Percentiles rank a stretch among this genome's conserved stretches.
Evolutionary conservation across 2,329 filamentous ascomycete genomes (phyloP).

Genomic region (Proliferodiscus dingleyae): DNA sequence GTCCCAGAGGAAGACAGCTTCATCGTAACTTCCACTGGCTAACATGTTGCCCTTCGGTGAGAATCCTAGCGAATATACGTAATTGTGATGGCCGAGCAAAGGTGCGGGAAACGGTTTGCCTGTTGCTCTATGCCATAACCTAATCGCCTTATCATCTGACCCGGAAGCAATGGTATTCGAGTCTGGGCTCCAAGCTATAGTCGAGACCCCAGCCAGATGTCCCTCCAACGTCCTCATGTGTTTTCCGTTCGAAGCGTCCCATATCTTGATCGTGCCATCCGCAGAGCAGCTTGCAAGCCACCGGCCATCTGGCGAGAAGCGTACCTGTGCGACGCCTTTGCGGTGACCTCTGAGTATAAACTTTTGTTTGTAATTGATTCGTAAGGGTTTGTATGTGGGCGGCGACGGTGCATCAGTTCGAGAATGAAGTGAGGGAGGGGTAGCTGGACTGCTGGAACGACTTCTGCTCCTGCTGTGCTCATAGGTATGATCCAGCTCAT

Average conservation of each 20-base stretch:
- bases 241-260: constrained; percentile 72
- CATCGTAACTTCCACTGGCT: constrained; percentile 91
- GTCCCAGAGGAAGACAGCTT: constrained; percentile 96
- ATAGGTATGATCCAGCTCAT: constrained; percentile 28
- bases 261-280: constrained; percentile 87
- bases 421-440: constrained; percentile 24
- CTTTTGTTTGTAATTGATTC: constrained; percentile 45
- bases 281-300: constrained; percentile 90
- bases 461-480: constrained; percentile 18
- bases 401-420: constrained; percentile 18
- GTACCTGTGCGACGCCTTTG: constrained; percentile 75
- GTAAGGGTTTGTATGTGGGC: constrained; percentile 22
- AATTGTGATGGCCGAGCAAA: constrained; percentile 88
- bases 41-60: constrained; percentile 98
- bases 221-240: constrained; percentile 87
- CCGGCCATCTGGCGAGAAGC: constrained; percentile 83
- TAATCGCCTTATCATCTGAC: constrained; percentile 92
- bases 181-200: constrained; percentile 91
- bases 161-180: constrained; percentile 82
- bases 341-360: constrained; percentile 73
- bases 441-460: constrained; percentile 21
- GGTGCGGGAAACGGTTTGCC: constrained; percentile 49
- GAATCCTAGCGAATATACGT: constrained; percentile 90
- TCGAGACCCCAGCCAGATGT: constrained; percentile 87
- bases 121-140: constrained; percentile 77